Evolutionary conservation across 2,329 filamentous ascomycete genomes (phyloP).

Genomic region (Apiospora aurea): DNA sequence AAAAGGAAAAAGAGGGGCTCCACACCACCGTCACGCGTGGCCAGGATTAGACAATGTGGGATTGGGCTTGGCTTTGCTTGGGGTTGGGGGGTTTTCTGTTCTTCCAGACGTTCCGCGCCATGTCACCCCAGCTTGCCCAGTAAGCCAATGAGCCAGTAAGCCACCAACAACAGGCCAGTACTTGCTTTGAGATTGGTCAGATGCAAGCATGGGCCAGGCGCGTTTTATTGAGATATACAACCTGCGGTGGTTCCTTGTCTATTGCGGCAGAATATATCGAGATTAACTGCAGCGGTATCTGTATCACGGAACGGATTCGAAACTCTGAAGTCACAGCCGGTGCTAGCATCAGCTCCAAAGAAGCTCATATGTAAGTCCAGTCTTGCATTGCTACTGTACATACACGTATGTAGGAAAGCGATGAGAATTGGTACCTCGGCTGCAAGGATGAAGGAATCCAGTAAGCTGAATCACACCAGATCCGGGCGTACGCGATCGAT

Average conservation of each 20-base stretch:
- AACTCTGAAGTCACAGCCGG: background rate
- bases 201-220: background rate
- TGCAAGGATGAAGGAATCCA: background rate
- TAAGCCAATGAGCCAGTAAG: background rate
- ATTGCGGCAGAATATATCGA: background rate
- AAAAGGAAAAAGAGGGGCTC: background rate
- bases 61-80: conserved; percentile 12
- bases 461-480: background rate
- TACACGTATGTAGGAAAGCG: background rate
- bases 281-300: background rate
- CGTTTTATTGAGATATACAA: background rate
- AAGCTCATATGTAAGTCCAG: background rate
- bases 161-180: conserved; percentile 2
- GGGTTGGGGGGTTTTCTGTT: background rate
- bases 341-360: background rate
- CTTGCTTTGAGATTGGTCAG: background rate
- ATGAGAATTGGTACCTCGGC: background rate
- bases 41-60: conserved; percentile 12
- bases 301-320: background rate
- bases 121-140: conserved; percentile 8
- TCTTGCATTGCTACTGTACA: background rate
- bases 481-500: background rate
- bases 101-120: conserved; percentile 11
- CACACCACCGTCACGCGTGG: background rate
- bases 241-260: background rate